These are phyloP conservation scores for Obba rivulosa DNA, from an alignment of 768 basidiomycete species.

Conservation along the genomic window DNA sequence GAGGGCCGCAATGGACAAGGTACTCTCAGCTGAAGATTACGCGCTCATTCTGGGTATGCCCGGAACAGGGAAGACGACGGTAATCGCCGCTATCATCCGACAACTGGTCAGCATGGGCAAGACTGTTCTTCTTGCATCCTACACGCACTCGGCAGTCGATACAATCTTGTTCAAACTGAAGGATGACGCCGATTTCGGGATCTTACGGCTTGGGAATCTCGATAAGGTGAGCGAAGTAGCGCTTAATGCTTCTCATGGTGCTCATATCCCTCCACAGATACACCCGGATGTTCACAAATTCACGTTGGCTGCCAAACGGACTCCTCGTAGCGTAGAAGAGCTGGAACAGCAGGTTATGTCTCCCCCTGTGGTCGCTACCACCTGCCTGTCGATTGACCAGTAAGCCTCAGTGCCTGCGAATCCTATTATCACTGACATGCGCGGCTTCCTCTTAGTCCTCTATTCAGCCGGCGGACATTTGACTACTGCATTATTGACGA, in stretches of 20 bases:
- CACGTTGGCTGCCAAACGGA: slow-evolving; percentile 53
- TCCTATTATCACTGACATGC: not conserved
- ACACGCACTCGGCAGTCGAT: slow-evolving; percentile 98
- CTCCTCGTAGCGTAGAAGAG: slow-evolving; percentile 69
- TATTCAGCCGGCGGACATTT: slow-evolving; percentile 82
- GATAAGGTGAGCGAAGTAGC: slow-evolving; percentile 64
- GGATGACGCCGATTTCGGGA: slow-evolving; percentile 55
- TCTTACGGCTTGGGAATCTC: slow-evolving; percentile 82
- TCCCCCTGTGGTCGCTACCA: slow-evolving; percentile 94
- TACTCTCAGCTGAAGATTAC: slow-evolving; percentile 80
- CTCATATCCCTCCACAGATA: slow-evolving; percentile 44
- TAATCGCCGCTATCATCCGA: slow-evolving; percentile 84
- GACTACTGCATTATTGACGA: slow-evolving; percentile 99
- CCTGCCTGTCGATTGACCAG: slow-evolving; percentile 93
- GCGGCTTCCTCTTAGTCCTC: slow-evolving; percentile 43
- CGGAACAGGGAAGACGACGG: slow-evolving; percentile 96
- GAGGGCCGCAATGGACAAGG: slow-evolving; percentile 62
- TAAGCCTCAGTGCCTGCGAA: slow-evolving; percentile 34
- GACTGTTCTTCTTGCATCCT: slow-evolving; percentile 83
- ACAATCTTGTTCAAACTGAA: slow-evolving; percentile 87
- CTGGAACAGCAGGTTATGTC: slow-evolving; percentile 78
- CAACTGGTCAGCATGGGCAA: slow-evolving; percentile 76
- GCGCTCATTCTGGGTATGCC: slow-evolving; percentile 96
- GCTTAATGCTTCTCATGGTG: not conserved
- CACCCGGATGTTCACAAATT: slow-evolving; percentile 75